Evolutionary conservation across 176 grass and related monocot species (phyloP).

Genomic region (Guadua angustifolia): DNA sequence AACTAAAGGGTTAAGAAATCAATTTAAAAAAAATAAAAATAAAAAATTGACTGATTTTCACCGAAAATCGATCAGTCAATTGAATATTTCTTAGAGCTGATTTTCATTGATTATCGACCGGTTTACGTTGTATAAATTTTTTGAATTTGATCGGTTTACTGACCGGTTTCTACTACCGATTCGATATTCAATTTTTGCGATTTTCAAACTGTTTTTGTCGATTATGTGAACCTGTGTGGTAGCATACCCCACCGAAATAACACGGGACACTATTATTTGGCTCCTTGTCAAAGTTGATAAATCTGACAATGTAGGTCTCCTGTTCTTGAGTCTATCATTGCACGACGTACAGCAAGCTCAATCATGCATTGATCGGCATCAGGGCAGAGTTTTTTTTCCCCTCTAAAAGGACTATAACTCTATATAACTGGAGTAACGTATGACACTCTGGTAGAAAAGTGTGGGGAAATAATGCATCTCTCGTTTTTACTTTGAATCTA

Average conservation of each 20-base stretch:
- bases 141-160: too few relatives aligned
- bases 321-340: conserved; percentile 17
- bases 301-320: conserved; percentile 18
- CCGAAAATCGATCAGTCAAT: too few relatives aligned
- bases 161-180: too few relatives aligned
- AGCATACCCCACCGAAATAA: conserved; percentile 33
- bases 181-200: too few relatives aligned
- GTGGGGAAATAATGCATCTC: not conserved
- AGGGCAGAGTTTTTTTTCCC: not conserved
- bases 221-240: not conserved
- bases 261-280: conserved; percentile 18
- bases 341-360: conserved; percentile 18
- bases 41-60: too few relatives aligned
- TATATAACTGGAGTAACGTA: not conserved
- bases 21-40: too few relatives aligned
- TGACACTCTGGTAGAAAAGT: not conserved
- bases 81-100: too few relatives aligned
- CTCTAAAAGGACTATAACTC: not conserved
- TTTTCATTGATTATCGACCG: too few relatives aligned
- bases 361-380: conserved; percentile 23
- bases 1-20: too few relatives aligned
- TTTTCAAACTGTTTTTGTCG: too few relatives aligned
- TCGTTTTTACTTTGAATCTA: too few relatives aligned
- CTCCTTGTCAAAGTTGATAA: conserved; percentile 6
- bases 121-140: too few relatives aligned